A percentile compares a stretch with the other conserved stretches of the same genome.
These are phyloP conservation scores for Lolium rigidum DNA, from an alignment of 176 grass and related monocot species.

Conservation along the genomic window DNA sequence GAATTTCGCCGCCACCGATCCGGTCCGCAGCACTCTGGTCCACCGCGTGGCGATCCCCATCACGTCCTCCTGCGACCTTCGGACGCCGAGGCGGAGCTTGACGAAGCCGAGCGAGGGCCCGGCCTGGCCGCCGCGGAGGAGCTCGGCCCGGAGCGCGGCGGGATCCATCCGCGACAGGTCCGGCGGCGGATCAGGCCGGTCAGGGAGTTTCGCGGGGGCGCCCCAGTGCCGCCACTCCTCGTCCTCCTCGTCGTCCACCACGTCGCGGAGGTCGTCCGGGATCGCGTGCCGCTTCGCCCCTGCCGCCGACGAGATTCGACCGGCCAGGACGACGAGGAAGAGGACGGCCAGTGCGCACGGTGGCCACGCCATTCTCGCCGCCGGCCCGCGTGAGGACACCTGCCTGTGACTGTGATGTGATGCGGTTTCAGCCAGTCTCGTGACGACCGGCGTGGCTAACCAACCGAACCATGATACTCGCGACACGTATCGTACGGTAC, in stretches of 20 bases:
- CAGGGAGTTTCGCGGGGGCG: neutral
- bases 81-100: slow-evolving; percentile 71
- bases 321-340: slow-evolving; percentile 56
- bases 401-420: neutral
- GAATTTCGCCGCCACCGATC: slow-evolving; percentile 73
- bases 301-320: slow-evolving; percentile 12
- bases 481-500: neutral
- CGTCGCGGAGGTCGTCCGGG: slow-evolving; percentile 84
- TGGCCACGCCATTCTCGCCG: slow-evolving; percentile 25
- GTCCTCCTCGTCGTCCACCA: slow-evolving; percentile 87
- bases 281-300: slow-evolving; percentile 64
- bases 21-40: slow-evolving; percentile 86
- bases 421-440: neutral
- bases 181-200: slow-evolving; percentile 12
- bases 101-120: slow-evolving; percentile 87
- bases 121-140: slow-evolving; percentile 66
- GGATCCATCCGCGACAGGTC: slow-evolving; percentile 82
- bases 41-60: slow-evolving; percentile 66
- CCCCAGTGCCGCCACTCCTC: slow-evolving; percentile 81
- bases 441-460: slow-evolving; percentile 22
- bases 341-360: neutral
- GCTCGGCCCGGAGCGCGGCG: slow-evolving; percentile 70
- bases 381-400: neutral
- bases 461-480: slow-evolving; percentile 34
- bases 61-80: slow-evolving; percentile 67